Evolutionary conservation across 176 grass and related monocot genomes (phyloP), one percentile per base, ranked within the genome.

Genomic region (Carex kokanica): DNA sequence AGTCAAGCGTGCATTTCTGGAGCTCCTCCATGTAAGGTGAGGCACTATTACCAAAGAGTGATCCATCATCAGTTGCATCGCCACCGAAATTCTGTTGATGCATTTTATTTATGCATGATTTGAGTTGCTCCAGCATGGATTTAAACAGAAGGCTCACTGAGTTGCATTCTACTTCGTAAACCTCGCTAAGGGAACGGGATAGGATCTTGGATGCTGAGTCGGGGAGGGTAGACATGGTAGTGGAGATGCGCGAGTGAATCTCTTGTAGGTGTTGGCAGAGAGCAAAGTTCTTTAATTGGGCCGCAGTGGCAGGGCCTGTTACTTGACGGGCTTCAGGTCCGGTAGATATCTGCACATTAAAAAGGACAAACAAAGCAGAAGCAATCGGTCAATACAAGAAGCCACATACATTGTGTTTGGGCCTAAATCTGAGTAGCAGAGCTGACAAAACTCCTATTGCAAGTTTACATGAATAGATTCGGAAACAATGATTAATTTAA

Each of bases 21-120:
- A 99, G 88, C 66, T 95, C 97, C 67, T 99, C 97, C 97, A 99
- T 99, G 90, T 96, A 99, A 90, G 82, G 84, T 15, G 93, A 91
- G 66, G 91, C 97, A 84, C 86, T 95, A 80, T 95, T 95, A 81
- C 91, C 95, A 86, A 93, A 88, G 0, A 54, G 55, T 66, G 80
- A 88, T 60, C 59, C 78, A 20, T 65, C 63, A 62, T 92, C 89
- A 86, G 92, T 86, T 29, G 85, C 86, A 29, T 83, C 84, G 52
- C 66, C 84, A 66, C 88, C 89, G 47, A 96, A 96, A 71, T 99
- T 91, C 74, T 99, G 93, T 13, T 92, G 80, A 0, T 99, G 97
- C 88, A 99, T 99, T 91, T 96, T 81, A 45, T 93, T 88, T 52
- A 96, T 91, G 85, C 89, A 96, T 40, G 89, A 91, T 66, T 95